Conservation (phyloP, 345 rosid genomes). For the Sisymbrium irio region DNA sequence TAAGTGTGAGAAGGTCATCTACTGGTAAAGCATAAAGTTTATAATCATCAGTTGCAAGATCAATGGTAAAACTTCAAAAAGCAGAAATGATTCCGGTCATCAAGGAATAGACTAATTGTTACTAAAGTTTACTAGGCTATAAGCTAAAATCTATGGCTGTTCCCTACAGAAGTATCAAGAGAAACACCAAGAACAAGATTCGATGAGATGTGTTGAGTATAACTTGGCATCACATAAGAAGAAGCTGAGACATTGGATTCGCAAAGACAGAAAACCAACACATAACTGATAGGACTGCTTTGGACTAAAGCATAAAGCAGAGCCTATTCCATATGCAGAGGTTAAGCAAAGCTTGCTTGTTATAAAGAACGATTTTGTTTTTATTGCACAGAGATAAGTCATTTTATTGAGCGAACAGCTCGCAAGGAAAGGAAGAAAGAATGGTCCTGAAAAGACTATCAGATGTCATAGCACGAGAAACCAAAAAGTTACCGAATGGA, state of each 20-base stretch:
- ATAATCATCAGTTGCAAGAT: not conserved
- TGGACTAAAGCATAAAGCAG: conserved; percentile 34
- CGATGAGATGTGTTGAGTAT: not conserved
- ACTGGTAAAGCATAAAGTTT: not conserved
- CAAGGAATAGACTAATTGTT: conserved; percentile 2
- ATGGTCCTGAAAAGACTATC: conserved; percentile 49
- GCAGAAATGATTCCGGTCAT: not conserved
- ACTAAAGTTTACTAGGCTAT: not conserved
- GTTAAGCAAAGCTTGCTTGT: not conserved
- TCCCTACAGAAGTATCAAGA: conserved; percentile 1
- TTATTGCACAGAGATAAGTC: conserved; percentile 25
- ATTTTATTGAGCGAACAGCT: conserved; percentile 14
- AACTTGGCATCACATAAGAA: not conserved
- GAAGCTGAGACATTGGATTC: conserved; percentile 14
- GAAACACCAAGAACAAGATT: conserved; percentile 1
- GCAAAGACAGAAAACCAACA: not conserved
- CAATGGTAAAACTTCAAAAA: not conserved
- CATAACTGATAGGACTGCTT: conserved; percentile 12
- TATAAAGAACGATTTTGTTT: conserved; percentile 16
- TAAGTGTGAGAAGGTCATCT: not conserved
- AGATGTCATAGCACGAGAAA: conserved; percentile 41
- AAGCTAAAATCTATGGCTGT: not conserved
- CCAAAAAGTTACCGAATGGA: conserved; percentile 34
- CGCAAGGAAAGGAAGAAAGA: conserved; percentile 39
- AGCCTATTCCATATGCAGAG: conserved; percentile 22